phyloP scores from a whole-genome alignment of 805 yeast species.

The Saturnispora besseyi region DNA sequence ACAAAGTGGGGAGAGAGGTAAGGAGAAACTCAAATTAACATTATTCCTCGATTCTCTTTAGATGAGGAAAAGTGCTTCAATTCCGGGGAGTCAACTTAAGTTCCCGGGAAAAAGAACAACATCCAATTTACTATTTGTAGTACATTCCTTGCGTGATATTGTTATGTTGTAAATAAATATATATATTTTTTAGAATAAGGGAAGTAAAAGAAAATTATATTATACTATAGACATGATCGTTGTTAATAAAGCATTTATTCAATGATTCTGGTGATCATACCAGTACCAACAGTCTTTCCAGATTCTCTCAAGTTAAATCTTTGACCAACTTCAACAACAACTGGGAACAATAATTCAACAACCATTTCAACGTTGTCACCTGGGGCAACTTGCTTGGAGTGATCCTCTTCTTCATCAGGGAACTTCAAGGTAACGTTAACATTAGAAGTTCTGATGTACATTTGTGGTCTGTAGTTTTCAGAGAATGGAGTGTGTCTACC shows the following conservation, averaged over 20 bases:
- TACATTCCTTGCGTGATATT: no score
- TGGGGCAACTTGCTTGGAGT: slow-evolving; percentile 86
- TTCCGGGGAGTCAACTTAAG: no score
- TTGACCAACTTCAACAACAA: slow-evolving; percentile 93
- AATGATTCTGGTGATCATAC: slow-evolving; percentile 74
- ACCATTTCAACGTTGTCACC: slow-evolving; percentile 98
- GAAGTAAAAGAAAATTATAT: not conserved
- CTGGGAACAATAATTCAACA: slow-evolving; percentile 80
- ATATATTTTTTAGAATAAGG: no score
- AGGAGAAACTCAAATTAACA: not conserved
- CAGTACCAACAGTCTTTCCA: slow-evolving; percentile 98
- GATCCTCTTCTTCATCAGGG: slow-evolving; percentile 76
- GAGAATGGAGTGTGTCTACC: slow-evolving; percentile 98
- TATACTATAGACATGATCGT: slow-evolving; percentile 12
- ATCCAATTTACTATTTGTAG: no score
- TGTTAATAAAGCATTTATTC: slow-evolving; percentile 12
- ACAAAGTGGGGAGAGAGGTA: not conserved
- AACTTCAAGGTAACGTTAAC: slow-evolving; percentile 84
- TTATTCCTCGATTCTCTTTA: no score
- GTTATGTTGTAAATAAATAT: not conserved
- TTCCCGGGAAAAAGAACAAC: no score
- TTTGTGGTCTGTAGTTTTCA: slow-evolving; percentile 96
- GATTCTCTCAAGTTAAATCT: slow-evolving; percentile 99
- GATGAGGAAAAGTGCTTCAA: no score
- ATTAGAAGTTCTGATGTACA: slow-evolving; percentile 93